Evolutionary conservation across 768 basidiomycete genomes (phyloP), one percentile per base, ranked within the genome.

Genomic region (Tricholoma bakamatsutake): DNA sequence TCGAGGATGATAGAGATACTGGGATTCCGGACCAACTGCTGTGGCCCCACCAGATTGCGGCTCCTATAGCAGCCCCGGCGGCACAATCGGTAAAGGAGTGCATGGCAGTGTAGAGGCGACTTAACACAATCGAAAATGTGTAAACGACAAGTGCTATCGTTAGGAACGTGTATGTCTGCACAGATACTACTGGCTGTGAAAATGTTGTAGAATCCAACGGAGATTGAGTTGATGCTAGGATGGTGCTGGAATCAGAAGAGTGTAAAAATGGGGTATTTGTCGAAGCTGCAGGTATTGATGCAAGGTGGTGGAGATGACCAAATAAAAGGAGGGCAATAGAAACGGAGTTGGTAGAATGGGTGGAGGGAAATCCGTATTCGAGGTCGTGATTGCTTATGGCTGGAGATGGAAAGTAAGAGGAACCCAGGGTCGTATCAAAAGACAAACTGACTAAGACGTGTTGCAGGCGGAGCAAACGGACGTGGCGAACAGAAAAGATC

Each of bases 351-450:
- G 94, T 92, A 1, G 92, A 90, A 64, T 99, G 96, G 0, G 95
- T 97, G 0, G 93, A 96, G 0, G 94, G 95, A 65, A 98, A 96
- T 21, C 96, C 96, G 62, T 96, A 96, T 72, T 96, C 93, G 2
- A 91, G 78, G 61, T 93, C 90, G 64, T 91, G 89, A 1, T 74
- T 80, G 12, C 89, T 87, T 51, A 92, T 85, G 4, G 85, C 88
- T 91, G 60, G 35, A 33, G 11, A 31, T 33, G 37, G 13, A 7
- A 28, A 52, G 27, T 27, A 45, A 18, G 51, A 17, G 50, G 59
- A 24, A 4, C 30, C 18, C 27, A 39, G 43, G 17, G 11, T 53
- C 18, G 12, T 34, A 9, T 24, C 35, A 11, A 35, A 48, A 39
- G 42, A 24, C 17, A 17, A 18, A 63, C 87, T 61, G 62, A 95